These are phyloP conservation scores for Gastrolobium bilobum DNA, from an alignment of 306 rosid genomes.

Conservation along the genomic window DNA sequence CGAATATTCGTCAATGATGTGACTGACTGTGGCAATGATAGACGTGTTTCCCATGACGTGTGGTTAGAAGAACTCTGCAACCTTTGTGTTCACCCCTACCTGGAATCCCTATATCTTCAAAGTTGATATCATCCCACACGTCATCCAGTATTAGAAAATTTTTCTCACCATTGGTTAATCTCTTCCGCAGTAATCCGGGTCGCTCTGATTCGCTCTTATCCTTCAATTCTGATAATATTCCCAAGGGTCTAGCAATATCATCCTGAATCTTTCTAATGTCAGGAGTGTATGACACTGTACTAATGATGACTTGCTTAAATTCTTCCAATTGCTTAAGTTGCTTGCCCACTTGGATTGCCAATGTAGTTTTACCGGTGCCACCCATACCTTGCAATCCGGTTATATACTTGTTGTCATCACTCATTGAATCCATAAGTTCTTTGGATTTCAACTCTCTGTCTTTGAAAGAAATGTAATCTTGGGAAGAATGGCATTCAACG, in stretches of 20 bases:
- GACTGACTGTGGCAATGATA: neutral
- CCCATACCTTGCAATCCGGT: neutral
- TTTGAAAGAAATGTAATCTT: neutral
- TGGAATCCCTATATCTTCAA: constrained; percentile 34
- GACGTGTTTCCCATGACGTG: neutral
- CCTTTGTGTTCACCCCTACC: neutral
- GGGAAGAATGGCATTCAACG: neutral
- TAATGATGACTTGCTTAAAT: neutral
- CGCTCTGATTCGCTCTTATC: too few species aligned
- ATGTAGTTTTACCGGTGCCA: constrained; percentile 22
- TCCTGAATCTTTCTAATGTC: too few species aligned
- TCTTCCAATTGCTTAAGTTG: neutral
- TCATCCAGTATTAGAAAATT: constrained; percentile 48
- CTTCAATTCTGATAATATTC: too few species aligned
- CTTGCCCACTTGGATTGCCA: neutral
- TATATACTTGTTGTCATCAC: neutral
- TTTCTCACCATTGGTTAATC: constrained; percentile 9
- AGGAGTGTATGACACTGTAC: neutral
- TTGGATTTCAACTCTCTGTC: neutral
- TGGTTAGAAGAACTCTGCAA: constrained; percentile 28
- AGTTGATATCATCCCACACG: neutral
- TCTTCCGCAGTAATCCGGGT: too few species aligned
- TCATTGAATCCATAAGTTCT: too few species aligned
- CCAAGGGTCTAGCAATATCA: too few species aligned
- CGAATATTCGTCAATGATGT: neutral